Evolutionary conservation across 495 filamentous ascomycete species (phyloP), one percentile per base, ranked within the genome.

Genomic region (Lineolata rhizophorae): DNA sequence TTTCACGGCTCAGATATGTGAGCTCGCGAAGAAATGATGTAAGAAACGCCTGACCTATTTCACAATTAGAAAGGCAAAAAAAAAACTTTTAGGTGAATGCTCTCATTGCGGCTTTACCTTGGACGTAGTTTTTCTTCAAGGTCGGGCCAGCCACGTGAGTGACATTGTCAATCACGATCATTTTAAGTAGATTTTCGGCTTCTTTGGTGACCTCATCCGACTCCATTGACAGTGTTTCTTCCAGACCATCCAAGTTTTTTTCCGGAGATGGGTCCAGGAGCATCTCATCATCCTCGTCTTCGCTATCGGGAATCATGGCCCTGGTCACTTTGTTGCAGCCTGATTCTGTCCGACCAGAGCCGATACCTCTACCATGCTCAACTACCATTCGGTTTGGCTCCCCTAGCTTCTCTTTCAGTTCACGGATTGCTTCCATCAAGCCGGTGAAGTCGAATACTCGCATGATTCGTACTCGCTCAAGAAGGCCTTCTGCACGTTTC

Each of bases 371-470:
- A n/a, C n/a, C n/a, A n/a, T n/a, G n/a, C n/a, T n/a, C n/a, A n/a
- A n/a, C n/a, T n/a, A n/a, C n/a, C n/a, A n/a, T n/a, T n/a, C n/a
- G n/a, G n/a, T n/a, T n/a, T n/a, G n/a, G n/a, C n/a, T n/a, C n/a
- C n/a, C n/a, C n/a, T 5, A 51, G 34, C 15, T 30, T 36, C 4
- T 46, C 40, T 16, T 38, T 39, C 35, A 69, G 20, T 43, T 69
- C 65, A 1, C 26, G 40, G 4, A 72, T 30, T 5, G 63, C 61
- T 43, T 75, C 67, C 50, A 46, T 56, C 17, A 73, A 34, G 3
- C 68, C 69, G 33, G 64, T 55, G 13, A 67, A 41, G 38, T 75
- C 67, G 43, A 72, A 72, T 4, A 73, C 59, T 2, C 62, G 43
- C 35, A 67, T 62, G 24, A 75, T 58, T 15, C 52, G 53, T 5